Evolutionary conservation across 176 grass and related monocot genomes (phyloP).

Genomic region (Lolium rigidum): DNA sequence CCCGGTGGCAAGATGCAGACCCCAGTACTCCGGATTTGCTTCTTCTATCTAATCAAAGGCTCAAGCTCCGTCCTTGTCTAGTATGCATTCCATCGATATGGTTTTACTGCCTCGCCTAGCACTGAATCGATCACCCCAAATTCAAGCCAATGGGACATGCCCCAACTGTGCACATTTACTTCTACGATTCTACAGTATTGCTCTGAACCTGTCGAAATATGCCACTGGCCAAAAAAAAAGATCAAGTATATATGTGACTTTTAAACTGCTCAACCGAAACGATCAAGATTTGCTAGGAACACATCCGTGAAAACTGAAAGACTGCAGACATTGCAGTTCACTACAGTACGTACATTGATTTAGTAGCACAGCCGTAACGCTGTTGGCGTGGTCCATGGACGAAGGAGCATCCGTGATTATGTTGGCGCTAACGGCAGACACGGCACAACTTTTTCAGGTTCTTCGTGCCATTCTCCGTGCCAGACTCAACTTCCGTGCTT

Average conservation of each 20-base stretch:
- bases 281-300: not conserved
- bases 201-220: no score
- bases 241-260: not conserved
- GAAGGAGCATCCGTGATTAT: not conserved
- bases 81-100: no score
- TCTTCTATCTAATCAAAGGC: no score
- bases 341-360: not conserved
- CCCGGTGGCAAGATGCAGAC: no score
- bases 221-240: no score
- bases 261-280: not conserved
- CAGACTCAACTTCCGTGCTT: not conserved
- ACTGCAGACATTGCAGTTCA: not conserved
- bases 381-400: not conserved
- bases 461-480: not conserved
- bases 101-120: no score
- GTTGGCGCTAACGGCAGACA: constrained; percentile 2
- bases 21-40: no score
- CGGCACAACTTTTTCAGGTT: not conserved
- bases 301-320: not conserved
- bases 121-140: no score
- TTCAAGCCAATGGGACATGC: no score
- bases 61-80: no score
- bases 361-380: not conserved
- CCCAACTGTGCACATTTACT: no score
- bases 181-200: no score